Base-by-base conservation (phyloP, 2,329 filamentous ascomycete species). In the Diplodia corticola region DNA sequence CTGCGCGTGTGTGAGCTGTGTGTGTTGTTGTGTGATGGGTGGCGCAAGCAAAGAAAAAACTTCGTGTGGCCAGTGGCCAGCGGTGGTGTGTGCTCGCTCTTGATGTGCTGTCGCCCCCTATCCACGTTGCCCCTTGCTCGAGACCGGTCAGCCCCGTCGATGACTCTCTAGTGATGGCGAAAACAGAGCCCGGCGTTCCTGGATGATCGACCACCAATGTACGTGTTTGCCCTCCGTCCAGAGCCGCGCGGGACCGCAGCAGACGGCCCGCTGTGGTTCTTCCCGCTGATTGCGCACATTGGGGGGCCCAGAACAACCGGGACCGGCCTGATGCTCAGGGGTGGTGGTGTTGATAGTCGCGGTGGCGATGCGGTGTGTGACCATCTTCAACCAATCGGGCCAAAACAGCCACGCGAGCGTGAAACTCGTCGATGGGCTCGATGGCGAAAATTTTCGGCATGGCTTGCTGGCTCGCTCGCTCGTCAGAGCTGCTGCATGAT, bases 401-500 rank as follows among this genome's bases (percentile, higher is more conserved):
- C 57, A 33, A 15, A 46, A 35, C n/a, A 49, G 57, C 44, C 57
- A 61, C 57, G 20, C 26, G 57, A 15, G 40, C 57, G 44, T 49
- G 57, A 61, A 61, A 61, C 57, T 37, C 53, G 20, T 26, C 53
- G 37, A 28, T 44, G 40, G 57, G n/a, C 22, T 40, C 1, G 53
- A 40, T 28, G 40, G n/a, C 22, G 44, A 50, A 49, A 61, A 61
- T 61, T 61, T 61, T 61, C 57, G 33, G 44, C 57, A 49, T 49
- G 20, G 57, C 40, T 15, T 30, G 12, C 57, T 61, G 57, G 57
- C 40, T 37, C 30, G 30, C n/a, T 61, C 26, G 57, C 24, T 61
- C 57, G 57, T 61, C 57, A 61, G 57, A 22, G 28, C 48, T 46
- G 55, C 28, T 61, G 57, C 57, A 61, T 61, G 57, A 61, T 61